Base-by-base conservation (phyloP, 2,329 filamentous ascomycete species). In the Diaporthe longicolla region DNA sequence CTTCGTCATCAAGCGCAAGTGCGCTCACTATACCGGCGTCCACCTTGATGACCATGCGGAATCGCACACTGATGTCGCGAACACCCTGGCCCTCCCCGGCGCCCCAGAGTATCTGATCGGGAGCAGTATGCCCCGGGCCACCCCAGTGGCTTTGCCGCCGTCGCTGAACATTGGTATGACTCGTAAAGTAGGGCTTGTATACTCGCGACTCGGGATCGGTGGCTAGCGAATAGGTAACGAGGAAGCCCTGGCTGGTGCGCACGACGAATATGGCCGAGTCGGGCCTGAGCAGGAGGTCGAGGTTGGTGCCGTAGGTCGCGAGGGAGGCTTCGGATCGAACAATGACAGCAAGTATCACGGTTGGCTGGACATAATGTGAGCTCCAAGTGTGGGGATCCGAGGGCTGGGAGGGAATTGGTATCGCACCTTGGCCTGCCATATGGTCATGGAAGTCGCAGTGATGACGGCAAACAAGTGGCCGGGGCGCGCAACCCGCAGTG, bases 21-120 rank as follows among this genome's bases (percentile, higher is more conserved):
- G 94, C 95, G 79, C 92, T 94, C 78, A 92, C 92, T 78, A 99
- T 98, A 3, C 97, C 97, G 3, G 97, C 97, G 83, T 99, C 97
- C 24, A 99, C 95, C 81, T 97, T 97, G 80, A 99, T 98, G 19
- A 98, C 96, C 94, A 98, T 98, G 73, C 96, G 91, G 83, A 99
- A 99, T 15, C 95, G 93, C 65, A 99, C 89, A 79, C 93, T 97
- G 72, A 97, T 91, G 83, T 99, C 97, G 70, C 91, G 90, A 68
- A 98, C 92, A 4, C 94, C 94, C 65, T 89, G 89, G 13, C 94
- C 94, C 82, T 98, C 97, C 45, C 95, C 95, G 1, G 93, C 91
- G 0, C 94, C 94, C 83, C 93, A 91, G 17, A 93, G 82, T 66
- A 93, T 90, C 77, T 91, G 88, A 69, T 93, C 91, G 1, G 90